Evolutionary conservation across 2,329 filamentous ascomycete genomes (phyloP), one percentile per base, ranked within the genome.

Genomic region (Diaporthe caulivora): DNA sequence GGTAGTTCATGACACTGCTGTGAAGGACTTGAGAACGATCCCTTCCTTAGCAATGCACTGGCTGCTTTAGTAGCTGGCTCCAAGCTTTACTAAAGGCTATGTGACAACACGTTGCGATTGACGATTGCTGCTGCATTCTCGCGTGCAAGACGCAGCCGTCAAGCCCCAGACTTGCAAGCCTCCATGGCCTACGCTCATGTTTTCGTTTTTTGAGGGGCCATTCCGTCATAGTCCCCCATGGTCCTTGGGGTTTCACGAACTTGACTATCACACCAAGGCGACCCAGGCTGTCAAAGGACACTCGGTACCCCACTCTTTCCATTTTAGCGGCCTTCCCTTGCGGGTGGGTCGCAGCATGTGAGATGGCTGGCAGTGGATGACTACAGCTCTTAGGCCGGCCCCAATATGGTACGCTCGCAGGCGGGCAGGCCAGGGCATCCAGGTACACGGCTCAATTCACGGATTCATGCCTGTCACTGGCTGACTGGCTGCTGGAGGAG

Each of bases 311-410:
- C 62, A 67, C 62, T 67, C 44, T 37, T 21, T 53, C 5, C 62
- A 51, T 67, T 29, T 67, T 67, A 67, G 62, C 62, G 62, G n/a
- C 62, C 26, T 53, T 67, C 47, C 44, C 62, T 67, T 44, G 37
- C 40, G 17, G 40, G 44, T 67, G 62, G 62, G 62, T 40, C 62
- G 11, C 47, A 40, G 62, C 62, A 67, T 65, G 62, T 67, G 62
- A 67, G 62, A 26, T 53, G 62, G 47, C 62, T 37, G 62, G 62
- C 49, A 67, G 47, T 1, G 42, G 37, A 24, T 34, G 29, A 4
- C 24, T 51, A 37, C 53, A n/a, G 17, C 37, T 40, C 37, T 10
- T 44, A 65, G 24, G 49, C n/a, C 17, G 60, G 58, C 18, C 44
- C 40, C 44, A n/a, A n/a, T 65, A 31, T 18, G 26, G 17, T 29